A percentile compares a stretch with the other conserved stretches of the same genome.
Evolutionary conservation across 1,284 basidiomycete species (phyloP).

Genomic region (Leccinum griseonigrum): DNA sequence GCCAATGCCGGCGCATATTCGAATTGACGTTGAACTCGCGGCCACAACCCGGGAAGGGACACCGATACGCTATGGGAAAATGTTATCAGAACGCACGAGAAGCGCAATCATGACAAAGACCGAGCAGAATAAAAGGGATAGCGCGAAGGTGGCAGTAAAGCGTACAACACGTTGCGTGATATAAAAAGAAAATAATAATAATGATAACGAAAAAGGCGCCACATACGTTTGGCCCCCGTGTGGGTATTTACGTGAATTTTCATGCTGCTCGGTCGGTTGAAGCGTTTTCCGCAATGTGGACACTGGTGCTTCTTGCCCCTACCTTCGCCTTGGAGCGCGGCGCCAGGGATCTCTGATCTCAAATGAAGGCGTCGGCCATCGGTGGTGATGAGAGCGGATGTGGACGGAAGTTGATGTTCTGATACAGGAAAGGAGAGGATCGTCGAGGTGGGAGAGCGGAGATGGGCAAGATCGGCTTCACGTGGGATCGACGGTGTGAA

Average conservation of each 20-base stretch:
- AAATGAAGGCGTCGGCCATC: conserved; percentile 32
- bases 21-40: conserved; percentile 77
- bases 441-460: conserved; percentile 31
- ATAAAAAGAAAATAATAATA: conserved; percentile 9
- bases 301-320: conserved; percentile 58
- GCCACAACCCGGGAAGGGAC: conserved; percentile 71
- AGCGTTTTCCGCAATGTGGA: conserved; percentile 63
- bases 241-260: conserved; percentile 76
- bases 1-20: conserved; percentile 76
- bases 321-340: conserved; percentile 30
- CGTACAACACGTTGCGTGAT: conserved; percentile 26
- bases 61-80: conserved; percentile 58
- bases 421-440: conserved; percentile 34
- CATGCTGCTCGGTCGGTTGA: conserved; percentile 76
- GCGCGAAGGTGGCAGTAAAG: conserved; percentile 12
- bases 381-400: conserved; percentile 25
- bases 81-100: conserved; percentile 13
- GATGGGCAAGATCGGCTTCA: conserved; percentile 30
- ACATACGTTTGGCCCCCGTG: conserved; percentile 73
- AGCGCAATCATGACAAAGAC: conserved; percentile 1
- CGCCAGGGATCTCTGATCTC: conserved; percentile 28
- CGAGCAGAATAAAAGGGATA: conserved; percentile 12
- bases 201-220: conserved; percentile 9
- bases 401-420: conserved; percentile 22
- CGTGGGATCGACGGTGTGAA: conserved; percentile 29